These are phyloP conservation scores for Flaveria robusta DNA, from an alignment of 129 eudicot species.

Conservation along the genomic window DNA sequence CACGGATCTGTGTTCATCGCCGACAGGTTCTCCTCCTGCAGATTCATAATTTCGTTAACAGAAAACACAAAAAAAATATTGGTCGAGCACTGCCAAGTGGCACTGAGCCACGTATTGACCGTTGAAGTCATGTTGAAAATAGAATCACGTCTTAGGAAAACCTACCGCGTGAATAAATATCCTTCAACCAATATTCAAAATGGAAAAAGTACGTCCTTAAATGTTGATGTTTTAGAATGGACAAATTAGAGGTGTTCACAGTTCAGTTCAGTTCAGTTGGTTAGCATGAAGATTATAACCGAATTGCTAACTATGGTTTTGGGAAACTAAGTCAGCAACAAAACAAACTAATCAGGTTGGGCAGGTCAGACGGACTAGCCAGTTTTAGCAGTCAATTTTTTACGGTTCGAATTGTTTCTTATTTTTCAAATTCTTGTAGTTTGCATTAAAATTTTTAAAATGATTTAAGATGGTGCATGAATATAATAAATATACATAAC, in stretches of 20 bases:
- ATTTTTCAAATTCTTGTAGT: neutral
- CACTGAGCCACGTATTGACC: neutral
- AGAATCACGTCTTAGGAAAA: no score
- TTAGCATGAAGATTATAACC: neutral
- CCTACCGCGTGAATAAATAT: neutral
- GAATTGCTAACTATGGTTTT: neutral
- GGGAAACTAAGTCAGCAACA: neutral
- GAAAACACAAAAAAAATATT: neutral
- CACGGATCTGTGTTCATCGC: conserved; percentile 98
- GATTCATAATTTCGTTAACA: neutral
- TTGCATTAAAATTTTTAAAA: neutral
- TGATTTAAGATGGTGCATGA: neutral
- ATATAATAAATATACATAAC: neutral
- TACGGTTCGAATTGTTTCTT: neutral
- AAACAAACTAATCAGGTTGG: neutral
- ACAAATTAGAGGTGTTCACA: neutral
- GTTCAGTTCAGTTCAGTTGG: neutral
- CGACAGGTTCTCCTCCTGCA: conserved; percentile 91
- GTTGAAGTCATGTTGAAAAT: neutral
- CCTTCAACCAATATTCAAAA: neutral
- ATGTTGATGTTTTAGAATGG: neutral
- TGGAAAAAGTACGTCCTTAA: neutral
- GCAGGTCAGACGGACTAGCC: neutral
- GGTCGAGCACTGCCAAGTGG: neutral
- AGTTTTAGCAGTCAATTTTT: neutral